Percentiles rank a stretch among this genome's conserved stretches.
phyloP scores from a whole-genome alignment of 2,329 filamentous ascomycete species.

The Sporothrix luriei region DNA sequence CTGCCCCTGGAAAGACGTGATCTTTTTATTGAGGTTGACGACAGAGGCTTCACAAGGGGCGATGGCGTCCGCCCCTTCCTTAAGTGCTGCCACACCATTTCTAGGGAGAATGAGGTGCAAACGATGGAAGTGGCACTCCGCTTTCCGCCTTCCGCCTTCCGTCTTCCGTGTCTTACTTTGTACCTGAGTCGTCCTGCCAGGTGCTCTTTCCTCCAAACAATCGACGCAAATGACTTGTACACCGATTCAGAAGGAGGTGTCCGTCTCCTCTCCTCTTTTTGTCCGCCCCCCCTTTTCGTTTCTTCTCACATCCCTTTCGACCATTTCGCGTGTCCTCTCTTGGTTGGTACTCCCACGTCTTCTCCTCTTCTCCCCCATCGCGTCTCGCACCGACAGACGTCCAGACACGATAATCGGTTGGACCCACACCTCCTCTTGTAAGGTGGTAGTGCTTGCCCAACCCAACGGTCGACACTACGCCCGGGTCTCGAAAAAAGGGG shows the following conservation, averaged over 20 bases:
- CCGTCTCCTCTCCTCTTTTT: neutral
- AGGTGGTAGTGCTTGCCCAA: slow-evolving; percentile 29
- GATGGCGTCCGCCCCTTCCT: slow-evolving; percentile 9
- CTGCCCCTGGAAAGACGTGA: neutral
- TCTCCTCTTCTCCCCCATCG: neutral
- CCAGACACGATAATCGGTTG: neutral
- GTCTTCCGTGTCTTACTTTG: slow-evolving; percentile 12
- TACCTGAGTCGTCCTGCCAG: slow-evolving; percentile 2
- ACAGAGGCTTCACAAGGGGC: neutral
- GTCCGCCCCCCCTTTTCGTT: neutral
- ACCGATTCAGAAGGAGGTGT: slow-evolving; percentile 13
- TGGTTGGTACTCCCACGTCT: neutral
- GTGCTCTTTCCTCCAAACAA: slow-evolving; percentile 1
- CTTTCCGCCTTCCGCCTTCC: neutral
- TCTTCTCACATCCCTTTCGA: neutral
- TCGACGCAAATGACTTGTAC: slow-evolving; percentile 7
- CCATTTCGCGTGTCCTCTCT: neutral
- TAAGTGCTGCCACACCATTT: slow-evolving; percentile 16
- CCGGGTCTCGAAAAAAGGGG: slow-evolving; percentile 28
- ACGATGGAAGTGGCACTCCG: neutral
- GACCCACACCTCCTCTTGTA: slow-evolving; percentile 23
- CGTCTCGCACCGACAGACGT: slow-evolving; percentile 3
- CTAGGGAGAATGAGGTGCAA: neutral
- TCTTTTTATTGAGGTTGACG: neutral
- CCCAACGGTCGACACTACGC: slow-evolving; percentile 26